Percentiles rank a stretch among this genome's conserved stretches.
Evolutionary conservation across 2,329 filamentous ascomycete species (phyloP).

Genomic region (Talaromyces sp.): DNA sequence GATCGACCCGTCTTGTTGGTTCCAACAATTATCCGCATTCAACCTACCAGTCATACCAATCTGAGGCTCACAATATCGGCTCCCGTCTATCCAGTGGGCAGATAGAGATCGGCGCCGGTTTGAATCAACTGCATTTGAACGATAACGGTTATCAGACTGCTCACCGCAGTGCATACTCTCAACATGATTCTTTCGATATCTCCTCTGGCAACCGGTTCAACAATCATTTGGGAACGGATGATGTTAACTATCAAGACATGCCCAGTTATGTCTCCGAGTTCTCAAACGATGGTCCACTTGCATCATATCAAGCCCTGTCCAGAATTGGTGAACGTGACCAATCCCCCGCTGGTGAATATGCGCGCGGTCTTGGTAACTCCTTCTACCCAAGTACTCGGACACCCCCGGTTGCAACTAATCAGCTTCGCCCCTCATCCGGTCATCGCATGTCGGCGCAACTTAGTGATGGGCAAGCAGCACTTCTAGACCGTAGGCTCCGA

Average conservation of each 20-base stretch:
- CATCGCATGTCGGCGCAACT: constrained; percentile 34
- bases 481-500: constrained; percentile 47
- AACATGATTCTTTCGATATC: constrained; percentile 42
- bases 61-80: constrained; percentile 33
- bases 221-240: constrained; percentile 29
- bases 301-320: constrained; percentile 33
- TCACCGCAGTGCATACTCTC: constrained; percentile 26
- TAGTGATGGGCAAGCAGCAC: constrained; percentile 39
- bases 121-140: constrained; percentile 34
- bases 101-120: constrained; percentile 27
- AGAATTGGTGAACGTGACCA: constrained; percentile 43
- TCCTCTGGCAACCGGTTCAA: constrained; percentile 39
- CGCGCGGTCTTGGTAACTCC: constrained; percentile 38
- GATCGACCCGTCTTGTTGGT: constrained; percentile 20
- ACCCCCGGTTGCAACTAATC: constrained; percentile 33
- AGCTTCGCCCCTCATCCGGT: constrained; percentile 42
- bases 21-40: constrained; percentile 31
- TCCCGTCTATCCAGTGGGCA: constrained; percentile 25
- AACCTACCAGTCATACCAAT: constrained; percentile 36
- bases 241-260: constrained; percentile 26
- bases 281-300: constrained; percentile 27
- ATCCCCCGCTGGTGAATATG: constrained; percentile 43
- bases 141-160: constrained; percentile 26
- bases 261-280: constrained; percentile 25
- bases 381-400: constrained; percentile 45